A percentile compares a stretch with the other conserved stretches of the same genome.
Conservation (phyloP, 2,329 filamentous ascomycete species). For the Endoconidiophora laricicola region DNA sequence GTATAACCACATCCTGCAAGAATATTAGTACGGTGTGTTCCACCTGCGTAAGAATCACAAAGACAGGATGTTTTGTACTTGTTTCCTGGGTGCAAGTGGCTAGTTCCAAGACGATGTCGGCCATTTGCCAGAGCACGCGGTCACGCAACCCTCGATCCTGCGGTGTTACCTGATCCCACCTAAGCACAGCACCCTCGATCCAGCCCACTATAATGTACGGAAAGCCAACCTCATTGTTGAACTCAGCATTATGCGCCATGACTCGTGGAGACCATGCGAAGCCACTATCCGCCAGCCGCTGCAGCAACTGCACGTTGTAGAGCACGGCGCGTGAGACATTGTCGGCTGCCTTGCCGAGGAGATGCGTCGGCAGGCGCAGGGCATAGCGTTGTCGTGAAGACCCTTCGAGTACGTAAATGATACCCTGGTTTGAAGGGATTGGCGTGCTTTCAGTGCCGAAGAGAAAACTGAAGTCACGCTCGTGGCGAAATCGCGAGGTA, state of each 20-base stretch:
- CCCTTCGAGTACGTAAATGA: conserved; percentile 7
- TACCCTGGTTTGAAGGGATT: background rate
- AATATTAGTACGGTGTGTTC: background rate
- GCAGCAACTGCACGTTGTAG: background rate
- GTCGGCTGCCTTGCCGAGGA: background rate
- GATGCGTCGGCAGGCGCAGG: conserved; percentile 3
- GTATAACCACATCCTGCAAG: conserved; percentile 7
- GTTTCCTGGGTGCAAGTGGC: conserved; percentile 12
- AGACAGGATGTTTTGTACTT: background rate
- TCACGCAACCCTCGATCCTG: conserved; percentile 1
- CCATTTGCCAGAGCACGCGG: conserved; percentile 10
- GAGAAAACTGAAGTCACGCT: conserved; percentile 4
- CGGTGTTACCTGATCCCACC: conserved; percentile 5
- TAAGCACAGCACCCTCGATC: conserved; percentile 3
- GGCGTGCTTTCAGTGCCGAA: background rate
- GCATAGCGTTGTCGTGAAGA: conserved; percentile 4
- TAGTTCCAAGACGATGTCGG: conserved; percentile 9
- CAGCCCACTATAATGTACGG: conserved; percentile 11
- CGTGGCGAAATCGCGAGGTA: conserved; percentile 1
- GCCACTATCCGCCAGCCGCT: conserved; percentile 7
- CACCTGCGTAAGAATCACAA: background rate
- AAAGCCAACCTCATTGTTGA: conserved; percentile 6
- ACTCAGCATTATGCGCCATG: conserved; percentile 4
- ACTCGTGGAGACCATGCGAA: conserved; percentile 11
- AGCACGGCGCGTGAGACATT: background rate